Conservation (phyloP, 768 basidiomycete species). For the Leucocoprinus leucothites region DNA sequence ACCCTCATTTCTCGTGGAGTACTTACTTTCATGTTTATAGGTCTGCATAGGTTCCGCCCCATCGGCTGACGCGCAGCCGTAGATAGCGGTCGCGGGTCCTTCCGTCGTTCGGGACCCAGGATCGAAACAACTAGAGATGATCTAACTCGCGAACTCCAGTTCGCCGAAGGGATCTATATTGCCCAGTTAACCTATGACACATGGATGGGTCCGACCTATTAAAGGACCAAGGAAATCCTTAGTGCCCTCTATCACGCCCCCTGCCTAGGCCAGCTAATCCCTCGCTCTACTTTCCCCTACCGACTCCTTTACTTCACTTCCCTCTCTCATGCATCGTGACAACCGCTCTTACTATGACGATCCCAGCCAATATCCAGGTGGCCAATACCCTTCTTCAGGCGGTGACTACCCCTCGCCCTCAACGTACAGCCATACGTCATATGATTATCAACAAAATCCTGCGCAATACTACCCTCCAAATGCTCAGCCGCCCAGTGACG, state of each 20-base stretch:
- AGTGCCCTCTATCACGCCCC: slow-evolving; percentile 24
- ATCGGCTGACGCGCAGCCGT: slow-evolving; percentile 32
- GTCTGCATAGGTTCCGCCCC: slow-evolving; percentile 26
- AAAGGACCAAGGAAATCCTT: slow-evolving; percentile 33
- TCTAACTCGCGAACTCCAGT: slow-evolving; percentile 32
- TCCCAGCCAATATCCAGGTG: slow-evolving; percentile 26
- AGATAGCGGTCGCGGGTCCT: slow-evolving; percentile 32
- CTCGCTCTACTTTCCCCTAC: slow-evolving; percentile 9
- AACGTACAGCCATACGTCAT: slow-evolving; percentile 20
- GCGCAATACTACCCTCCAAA: slow-evolving; percentile 32
- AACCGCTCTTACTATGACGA: slow-evolving; percentile 43
- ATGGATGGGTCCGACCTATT: slow-evolving; percentile 42
- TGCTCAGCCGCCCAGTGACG: slow-evolving; percentile 18
- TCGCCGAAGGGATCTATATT: slow-evolving; percentile 19
- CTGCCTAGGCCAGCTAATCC: slow-evolving; percentile 16
- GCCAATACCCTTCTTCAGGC: slow-evolving; percentile 24
- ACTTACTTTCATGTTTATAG: slow-evolving; percentile 10
- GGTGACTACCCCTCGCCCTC: slow-evolving; percentile 24
- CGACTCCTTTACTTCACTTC: background rate
- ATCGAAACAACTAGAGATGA: slow-evolving; percentile 35
- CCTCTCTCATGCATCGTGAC: slow-evolving; percentile 35
- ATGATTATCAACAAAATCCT: slow-evolving; percentile 29
- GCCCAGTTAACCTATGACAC: slow-evolving; percentile 40
- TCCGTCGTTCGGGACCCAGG: slow-evolving; percentile 41
- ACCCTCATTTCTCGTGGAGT: slow-evolving; percentile 18